Evolutionary conservation across 2,329 filamentous ascomycete genomes (phyloP).

Genomic region (Pestalotiopsis sp.): DNA sequence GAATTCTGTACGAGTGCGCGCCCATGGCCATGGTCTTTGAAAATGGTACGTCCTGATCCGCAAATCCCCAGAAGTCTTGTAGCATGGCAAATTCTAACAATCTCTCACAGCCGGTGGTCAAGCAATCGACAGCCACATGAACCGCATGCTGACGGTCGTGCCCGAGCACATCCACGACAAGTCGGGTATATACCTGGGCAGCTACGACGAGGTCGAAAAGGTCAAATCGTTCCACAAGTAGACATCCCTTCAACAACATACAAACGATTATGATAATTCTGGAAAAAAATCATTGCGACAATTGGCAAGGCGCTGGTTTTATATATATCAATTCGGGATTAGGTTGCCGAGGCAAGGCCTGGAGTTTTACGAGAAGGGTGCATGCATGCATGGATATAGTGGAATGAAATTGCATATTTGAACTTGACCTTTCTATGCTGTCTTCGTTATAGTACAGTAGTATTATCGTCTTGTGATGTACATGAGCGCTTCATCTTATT

Average conservation of each 20-base stretch:
- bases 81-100: neutral
- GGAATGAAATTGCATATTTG: neutral
- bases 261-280: neutral
- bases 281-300: neutral
- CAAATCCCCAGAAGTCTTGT: too few species aligned
- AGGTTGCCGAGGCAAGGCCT: constrained; percentile 1
- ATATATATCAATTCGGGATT: constrained; percentile 2
- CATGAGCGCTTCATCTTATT: neutral
- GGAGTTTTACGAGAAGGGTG: neutral
- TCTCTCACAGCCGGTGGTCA: constrained; percentile 75
- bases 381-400: constrained; percentile 3
- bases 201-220: constrained; percentile 93
- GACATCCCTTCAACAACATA: constrained; percentile 1
- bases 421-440: constrained; percentile 14
- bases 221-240: constrained; percentile 80
- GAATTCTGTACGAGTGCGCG: constrained; percentile 97
- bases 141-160: constrained; percentile 84
- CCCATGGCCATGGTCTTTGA: constrained; percentile 99
- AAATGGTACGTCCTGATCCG: constrained; percentile 69
- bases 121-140: constrained; percentile 89
- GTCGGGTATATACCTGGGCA: constrained; percentile 95
- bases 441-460: neutral
- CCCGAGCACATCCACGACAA: constrained; percentile 94
- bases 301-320: neutral
- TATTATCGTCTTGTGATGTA: neutral